These are phyloP conservation scores for Graphiopsis chlorocephala DNA, from an alignment of 2,329 filamentous ascomycete species.

Conservation along the genomic window DNA sequence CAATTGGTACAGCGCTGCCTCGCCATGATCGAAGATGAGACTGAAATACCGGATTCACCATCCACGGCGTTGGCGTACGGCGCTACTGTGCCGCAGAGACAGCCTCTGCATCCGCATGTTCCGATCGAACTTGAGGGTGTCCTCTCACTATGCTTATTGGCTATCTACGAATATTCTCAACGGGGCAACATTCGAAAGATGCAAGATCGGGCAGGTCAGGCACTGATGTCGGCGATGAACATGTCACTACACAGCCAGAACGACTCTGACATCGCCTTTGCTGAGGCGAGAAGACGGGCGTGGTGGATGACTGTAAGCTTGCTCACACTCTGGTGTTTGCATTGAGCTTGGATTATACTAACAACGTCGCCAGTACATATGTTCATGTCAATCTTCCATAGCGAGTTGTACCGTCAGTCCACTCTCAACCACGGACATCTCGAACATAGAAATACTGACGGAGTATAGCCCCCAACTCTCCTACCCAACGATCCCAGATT, in stretches of 20 bases:
- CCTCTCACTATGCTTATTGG: conserved; percentile 49
- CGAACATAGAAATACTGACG: neutral
- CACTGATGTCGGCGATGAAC: conserved; percentile 48
- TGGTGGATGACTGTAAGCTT: conserved; percentile 54
- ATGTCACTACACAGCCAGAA: conserved; percentile 42
- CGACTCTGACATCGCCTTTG: conserved; percentile 40
- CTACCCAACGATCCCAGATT: conserved; percentile 45
- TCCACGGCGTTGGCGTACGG: conserved; percentile 44
- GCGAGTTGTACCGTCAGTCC: conserved; percentile 48
- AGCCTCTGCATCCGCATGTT: conserved; percentile 45
- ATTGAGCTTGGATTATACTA: neutral
- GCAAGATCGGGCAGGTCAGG: conserved; percentile 49
- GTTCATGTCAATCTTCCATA: conserved; percentile 51
- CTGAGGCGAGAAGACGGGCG: conserved; percentile 47
- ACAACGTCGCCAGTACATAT: conserved; percentile 41
- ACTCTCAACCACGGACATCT: neutral
- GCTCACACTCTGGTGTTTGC: too few species aligned
- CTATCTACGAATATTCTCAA: conserved; percentile 54
- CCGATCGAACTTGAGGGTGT: conserved; percentile 50
- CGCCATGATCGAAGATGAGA: conserved; percentile 50
- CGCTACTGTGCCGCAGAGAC: conserved; percentile 33
- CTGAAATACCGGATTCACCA: conserved; percentile 48
- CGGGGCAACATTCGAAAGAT: conserved; percentile 54
- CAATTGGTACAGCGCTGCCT: conserved; percentile 49
- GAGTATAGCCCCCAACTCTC: conserved; percentile 42